These are phyloP conservation scores for Penicillium antarcticum DNA, from an alignment of 495 filamentous ascomycete genomes.

Conservation along the genomic window DNA sequence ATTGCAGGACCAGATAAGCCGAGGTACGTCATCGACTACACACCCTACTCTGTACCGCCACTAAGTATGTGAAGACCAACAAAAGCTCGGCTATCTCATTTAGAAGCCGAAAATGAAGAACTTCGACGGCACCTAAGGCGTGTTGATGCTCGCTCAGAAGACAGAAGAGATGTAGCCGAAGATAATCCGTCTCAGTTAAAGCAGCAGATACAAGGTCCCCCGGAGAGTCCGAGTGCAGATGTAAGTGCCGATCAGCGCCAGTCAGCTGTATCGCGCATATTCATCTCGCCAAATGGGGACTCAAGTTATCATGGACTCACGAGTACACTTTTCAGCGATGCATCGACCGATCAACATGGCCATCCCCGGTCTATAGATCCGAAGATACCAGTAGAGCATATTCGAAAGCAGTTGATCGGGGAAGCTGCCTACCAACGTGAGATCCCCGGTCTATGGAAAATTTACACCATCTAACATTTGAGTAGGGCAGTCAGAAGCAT, in stretches of 20 bases:
- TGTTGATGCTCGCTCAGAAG: background rate
- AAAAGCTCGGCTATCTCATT: constrained; percentile 19
- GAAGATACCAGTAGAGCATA: constrained; percentile 12
- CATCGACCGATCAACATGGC: constrained; percentile 11
- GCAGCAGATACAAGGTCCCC: background rate
- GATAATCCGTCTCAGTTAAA: background rate
- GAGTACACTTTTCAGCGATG: constrained; percentile 31
- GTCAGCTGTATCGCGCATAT: constrained; percentile 19
- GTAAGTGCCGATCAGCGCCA: constrained; percentile 4
- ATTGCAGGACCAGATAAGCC: constrained; percentile 2
- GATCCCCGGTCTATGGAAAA: background rate
- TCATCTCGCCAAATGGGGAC: constrained; percentile 24
- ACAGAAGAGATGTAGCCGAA: background rate
- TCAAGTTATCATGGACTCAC: constrained; percentile 32
- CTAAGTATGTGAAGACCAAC: constrained; percentile 15
- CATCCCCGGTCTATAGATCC: background rate
- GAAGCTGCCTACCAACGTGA: constrained; percentile 28
- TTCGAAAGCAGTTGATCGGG: constrained; percentile 21
- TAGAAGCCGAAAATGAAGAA: constrained; percentile 25
- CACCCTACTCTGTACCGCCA: background rate
- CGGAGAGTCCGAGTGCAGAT: background rate
- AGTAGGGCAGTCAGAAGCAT: constrained; percentile 24
- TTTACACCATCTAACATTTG: background rate
- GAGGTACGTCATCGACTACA: constrained; percentile 12
- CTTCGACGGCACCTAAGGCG: constrained; percentile 11